Evolutionary conservation across 1,139 yeast genomes (phyloP).

Genomic region (Nakaseomyces kungkrabaensis): DNA sequence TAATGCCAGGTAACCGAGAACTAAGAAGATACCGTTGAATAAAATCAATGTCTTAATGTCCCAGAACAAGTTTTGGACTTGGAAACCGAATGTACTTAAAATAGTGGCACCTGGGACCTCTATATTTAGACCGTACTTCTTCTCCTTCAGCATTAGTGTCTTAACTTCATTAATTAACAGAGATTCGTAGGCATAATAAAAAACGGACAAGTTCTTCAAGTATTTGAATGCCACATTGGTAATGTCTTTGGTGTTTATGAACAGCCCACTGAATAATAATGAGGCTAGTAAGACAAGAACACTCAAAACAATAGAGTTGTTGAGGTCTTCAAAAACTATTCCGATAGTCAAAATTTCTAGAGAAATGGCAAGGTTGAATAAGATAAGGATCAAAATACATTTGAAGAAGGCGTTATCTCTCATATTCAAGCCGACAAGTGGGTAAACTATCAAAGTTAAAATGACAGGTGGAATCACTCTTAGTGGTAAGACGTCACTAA

Average conservation of each 20-base stretch:
- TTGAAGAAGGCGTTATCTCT: conserved; percentile 69
- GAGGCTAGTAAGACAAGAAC: conserved; percentile 77
- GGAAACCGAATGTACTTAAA: conserved; percentile 87
- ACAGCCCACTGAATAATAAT: conserved; percentile 82
- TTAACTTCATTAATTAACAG: conserved; percentile 89
- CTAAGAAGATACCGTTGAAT: conserved; percentile 44
- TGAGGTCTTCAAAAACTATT: conserved; percentile 77
- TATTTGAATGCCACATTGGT: conserved; percentile 44
- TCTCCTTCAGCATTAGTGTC: conserved; percentile 72
- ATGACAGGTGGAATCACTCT: conserved; percentile 84
- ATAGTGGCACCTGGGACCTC: conserved; percentile 99
- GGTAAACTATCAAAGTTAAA: conserved; percentile 77
- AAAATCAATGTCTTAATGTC: conserved; percentile 50
- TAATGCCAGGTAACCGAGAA: conserved; percentile 65
- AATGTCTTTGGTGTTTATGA: conserved; percentile 62
- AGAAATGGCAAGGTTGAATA: conserved; percentile 81
- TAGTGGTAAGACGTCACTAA: conserved; percentile 84
- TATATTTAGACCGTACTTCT: conserved; percentile 83
- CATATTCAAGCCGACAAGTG: conserved; percentile 79
- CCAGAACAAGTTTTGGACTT: conserved; percentile 60
- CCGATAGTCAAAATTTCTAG: conserved; percentile 81
- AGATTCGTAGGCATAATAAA: conserved; percentile 94
- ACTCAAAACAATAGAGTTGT: conserved; percentile 84
- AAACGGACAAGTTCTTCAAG: conserved; percentile 77
- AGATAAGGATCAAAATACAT: conserved; percentile 55